Percentiles rank a stretch among this genome's conserved stretches.
These are phyloP conservation scores for Lasiodiplodia sp. DNA, from an alignment of 2,329 filamentous ascomycete species.

Conservation along the genomic window DNA sequence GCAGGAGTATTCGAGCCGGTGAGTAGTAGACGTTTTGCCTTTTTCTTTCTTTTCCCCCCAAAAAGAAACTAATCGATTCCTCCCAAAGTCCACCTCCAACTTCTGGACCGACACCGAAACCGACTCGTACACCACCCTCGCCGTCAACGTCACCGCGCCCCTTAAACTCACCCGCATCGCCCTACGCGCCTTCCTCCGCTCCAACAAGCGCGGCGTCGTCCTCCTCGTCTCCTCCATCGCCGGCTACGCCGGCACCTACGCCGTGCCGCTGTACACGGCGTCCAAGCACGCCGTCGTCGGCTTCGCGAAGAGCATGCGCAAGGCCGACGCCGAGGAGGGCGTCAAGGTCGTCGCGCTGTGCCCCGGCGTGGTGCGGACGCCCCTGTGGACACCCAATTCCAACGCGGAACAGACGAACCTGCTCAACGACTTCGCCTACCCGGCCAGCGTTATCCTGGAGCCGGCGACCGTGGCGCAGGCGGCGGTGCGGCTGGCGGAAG, in stretches of 20 bases:
- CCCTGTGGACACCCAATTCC: not conserved
- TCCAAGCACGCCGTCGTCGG: conserved; percentile 30
- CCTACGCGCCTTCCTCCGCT: conserved; percentile 5
- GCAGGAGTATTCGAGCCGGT: conserved; percentile 30
- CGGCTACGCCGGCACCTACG: conserved; percentile 26
- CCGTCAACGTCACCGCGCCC: conserved; percentile 28
- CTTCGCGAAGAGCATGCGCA: conserved; percentile 21
- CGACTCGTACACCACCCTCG: conserved; percentile 21
- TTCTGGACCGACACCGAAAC: conserved; percentile 28
- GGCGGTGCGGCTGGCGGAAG: not conserved
- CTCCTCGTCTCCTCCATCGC: conserved; percentile 25
- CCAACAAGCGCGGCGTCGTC: conserved; percentile 26
- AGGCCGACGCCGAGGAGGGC: conserved; percentile 21
- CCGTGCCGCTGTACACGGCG: conserved; percentile 29
- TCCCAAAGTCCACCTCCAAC: conserved; percentile 19
- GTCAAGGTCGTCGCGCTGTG: conserved; percentile 30
- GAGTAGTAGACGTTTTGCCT: not conserved
- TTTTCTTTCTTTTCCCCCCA: no score
- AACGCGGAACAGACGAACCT: not conserved
- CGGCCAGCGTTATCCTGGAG: not conserved
- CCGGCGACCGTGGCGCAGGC: not conserved
- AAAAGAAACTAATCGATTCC: no score
- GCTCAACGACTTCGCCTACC: not conserved
- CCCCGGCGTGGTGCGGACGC: conserved; percentile 18
- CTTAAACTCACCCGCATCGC: conserved; percentile 30